Base-by-base conservation (phyloP, 441 rosid species). In the Cnidoscolus chayamansa region DNA sequence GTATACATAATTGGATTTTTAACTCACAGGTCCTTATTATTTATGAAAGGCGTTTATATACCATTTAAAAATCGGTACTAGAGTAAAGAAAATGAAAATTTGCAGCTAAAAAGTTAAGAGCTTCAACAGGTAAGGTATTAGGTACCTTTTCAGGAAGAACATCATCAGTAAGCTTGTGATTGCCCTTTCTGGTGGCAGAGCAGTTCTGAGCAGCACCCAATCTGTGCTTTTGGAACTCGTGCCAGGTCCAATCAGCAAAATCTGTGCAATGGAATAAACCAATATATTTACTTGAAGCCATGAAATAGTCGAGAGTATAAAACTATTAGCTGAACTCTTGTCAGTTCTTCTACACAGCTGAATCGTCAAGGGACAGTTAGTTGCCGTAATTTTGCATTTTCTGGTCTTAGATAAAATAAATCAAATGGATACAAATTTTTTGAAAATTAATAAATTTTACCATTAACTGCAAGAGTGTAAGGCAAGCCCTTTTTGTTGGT, bases 131-230 rank as follows among this genome's bases (percentile, higher is more conserved):
- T 16, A 7, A 62, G 64, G 54, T 72, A 92, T 16, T 10, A 62
- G 64, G 54, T 73, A 92, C 97, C 65, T 78, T 66, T 68, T 84
- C 83, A 0, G 98, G 98, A 70, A 88, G 86, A 64, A 74, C 74
- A 12, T 43, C 89, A 65, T 80, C 76, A 7, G 90, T 86, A 70
- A 94, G 87, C 81, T 81, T 88, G 90, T 92, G 93, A 71, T 75
- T 92, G 68, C 98, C 97, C 76, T 82, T 86, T 47, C 58, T 25
- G n/a, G 99, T 95, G 53, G 99, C 99, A 61, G 98, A 91, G 86
- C 97, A 95, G 82, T 89, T 92, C 63, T 92, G 99, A 53, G 99
- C 90, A 80, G 94, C 96, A 75, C 98, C 99, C 81, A 92, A 76
- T 82, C 86, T 88, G 67, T 81, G 88, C 82, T 74, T 88, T 74